phyloP scores from a whole-genome alignment of 1,284 basidiomycete species.

The Apiotrichum porosum region DNA sequence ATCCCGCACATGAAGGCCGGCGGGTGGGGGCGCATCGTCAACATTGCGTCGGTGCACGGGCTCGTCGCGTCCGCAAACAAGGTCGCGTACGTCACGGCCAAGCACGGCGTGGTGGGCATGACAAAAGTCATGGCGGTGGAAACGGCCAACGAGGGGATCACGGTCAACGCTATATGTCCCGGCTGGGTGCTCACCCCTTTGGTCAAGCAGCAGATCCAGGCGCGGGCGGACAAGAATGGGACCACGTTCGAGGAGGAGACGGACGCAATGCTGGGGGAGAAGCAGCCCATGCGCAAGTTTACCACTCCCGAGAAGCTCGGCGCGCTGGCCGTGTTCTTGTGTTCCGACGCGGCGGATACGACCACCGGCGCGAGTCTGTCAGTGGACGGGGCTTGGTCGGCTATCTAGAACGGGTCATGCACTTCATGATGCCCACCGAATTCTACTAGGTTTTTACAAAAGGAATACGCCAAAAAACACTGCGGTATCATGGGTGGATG shows the following conservation, averaged over 20 bases:
- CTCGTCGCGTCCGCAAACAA: slow-evolving; percentile 2
- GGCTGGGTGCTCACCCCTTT: slow-evolving; percentile 13
- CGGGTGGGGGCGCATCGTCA: slow-evolving; percentile 11
- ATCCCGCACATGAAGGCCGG: slow-evolving; percentile 4
- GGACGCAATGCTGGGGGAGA: slow-evolving; percentile 5
- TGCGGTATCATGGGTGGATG: slow-evolving; percentile 29
- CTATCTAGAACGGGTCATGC: too few species aligned
- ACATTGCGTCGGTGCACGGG: slow-evolving; percentile 8
- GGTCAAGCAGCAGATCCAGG: slow-evolving; percentile 5
- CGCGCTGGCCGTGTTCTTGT: neutral
- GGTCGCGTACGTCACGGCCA: slow-evolving; percentile 7
- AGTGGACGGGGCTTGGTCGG: neutral
- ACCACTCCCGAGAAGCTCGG: neutral
- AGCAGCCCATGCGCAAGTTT: slow-evolving; percentile 11
- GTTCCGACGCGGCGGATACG: neutral
- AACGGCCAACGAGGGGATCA: slow-evolving; percentile 6
- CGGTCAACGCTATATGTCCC: slow-evolving; percentile 12
- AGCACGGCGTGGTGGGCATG: slow-evolving; percentile 10
- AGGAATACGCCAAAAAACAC: too few species aligned
- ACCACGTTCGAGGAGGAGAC: slow-evolving; percentile 4
- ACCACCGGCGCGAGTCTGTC: neutral
- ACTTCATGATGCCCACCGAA: too few species aligned
- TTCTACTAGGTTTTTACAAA: too few species aligned
- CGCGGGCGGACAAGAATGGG: neutral
- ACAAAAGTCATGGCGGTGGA: slow-evolving; percentile 11